Conservation (phyloP, 1,284 basidiomycete genomes). For the Papiliotrema laurentii region DNA sequence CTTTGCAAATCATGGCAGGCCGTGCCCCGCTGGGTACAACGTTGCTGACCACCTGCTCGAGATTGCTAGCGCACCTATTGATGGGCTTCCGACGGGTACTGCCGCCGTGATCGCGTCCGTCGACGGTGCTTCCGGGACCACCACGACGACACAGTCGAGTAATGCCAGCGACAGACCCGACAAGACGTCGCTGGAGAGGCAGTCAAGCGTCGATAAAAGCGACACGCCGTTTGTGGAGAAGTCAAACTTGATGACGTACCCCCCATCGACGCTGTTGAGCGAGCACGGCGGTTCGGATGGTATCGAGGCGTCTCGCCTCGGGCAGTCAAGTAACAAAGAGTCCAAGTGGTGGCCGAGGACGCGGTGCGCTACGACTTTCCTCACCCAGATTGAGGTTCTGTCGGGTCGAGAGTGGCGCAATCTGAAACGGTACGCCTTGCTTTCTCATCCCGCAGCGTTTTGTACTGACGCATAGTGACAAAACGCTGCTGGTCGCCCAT, state of each 20-base stretch:
- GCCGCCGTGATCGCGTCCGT: background rate
- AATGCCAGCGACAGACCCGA: background rate
- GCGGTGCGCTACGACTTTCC: conserved; percentile 58
- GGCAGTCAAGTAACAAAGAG: no score
- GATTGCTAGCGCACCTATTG: conserved; percentile 60
- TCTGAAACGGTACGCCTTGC: conserved; percentile 56
- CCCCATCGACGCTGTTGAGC: conserved; percentile 9
- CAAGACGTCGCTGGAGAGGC: background rate
- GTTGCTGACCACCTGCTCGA: conserved; percentile 85
- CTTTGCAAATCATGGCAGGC: conserved; percentile 55
- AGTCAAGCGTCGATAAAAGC: background rate
- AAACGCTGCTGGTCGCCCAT: conserved; percentile 74
- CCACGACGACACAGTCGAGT: background rate
- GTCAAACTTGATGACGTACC: conserved; percentile 10
- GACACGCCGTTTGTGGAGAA: conserved; percentile 19
- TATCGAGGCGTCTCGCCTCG: no score
- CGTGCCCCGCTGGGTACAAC: conserved; percentile 70
- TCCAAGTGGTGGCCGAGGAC: conserved; percentile 19
- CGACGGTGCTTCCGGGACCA: background rate
- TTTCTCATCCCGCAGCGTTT: background rate
- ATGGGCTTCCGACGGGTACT: conserved; percentile 43
- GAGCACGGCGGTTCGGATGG: conserved; percentile 2
- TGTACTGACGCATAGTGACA: conserved; percentile 56
- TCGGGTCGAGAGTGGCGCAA: conserved; percentile 77
- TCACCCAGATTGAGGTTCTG: conserved; percentile 78